Conservation (phyloP, 768 basidiomycete species). For the Pleurotus tuoliensis region DNA sequence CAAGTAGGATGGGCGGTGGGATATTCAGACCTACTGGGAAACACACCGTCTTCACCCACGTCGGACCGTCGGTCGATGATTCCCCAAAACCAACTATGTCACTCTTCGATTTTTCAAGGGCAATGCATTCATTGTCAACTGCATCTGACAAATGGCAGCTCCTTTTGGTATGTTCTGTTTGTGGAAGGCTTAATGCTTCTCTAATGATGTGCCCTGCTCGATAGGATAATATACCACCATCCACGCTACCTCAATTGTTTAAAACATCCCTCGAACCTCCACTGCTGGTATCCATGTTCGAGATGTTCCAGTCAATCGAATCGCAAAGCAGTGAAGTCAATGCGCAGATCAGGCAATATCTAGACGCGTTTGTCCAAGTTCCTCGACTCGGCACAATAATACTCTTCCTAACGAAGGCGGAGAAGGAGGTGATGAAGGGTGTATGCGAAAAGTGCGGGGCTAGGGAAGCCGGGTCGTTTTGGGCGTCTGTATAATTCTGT, state of each 20-base stretch:
- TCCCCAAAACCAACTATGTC: conserved; percentile 32
- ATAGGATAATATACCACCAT: conserved; percentile 49
- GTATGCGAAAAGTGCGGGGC: conserved; percentile 41
- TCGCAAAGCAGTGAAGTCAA: conserved; percentile 8
- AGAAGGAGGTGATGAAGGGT: conserved; percentile 45
- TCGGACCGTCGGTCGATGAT: background rate
- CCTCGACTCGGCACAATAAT: conserved; percentile 61
- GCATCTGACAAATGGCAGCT: conserved; percentile 52
- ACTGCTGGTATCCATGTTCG: conserved; percentile 54
- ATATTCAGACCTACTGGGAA: conserved; percentile 67
- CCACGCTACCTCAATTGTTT: conserved; percentile 57
- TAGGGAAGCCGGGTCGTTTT: conserved; percentile 3
- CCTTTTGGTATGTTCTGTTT: conserved; percentile 43
- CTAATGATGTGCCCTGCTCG: background rate
- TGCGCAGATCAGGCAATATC: conserved; percentile 33
- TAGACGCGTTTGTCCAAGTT: conserved; percentile 49
- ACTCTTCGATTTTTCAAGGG: conserved; percentile 59
- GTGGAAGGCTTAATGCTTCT: background rate
- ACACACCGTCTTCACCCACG: conserved; percentile 45
- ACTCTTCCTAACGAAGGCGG: conserved; percentile 55
- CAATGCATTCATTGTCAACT: conserved; percentile 46
- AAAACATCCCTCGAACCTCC: conserved; percentile 67
- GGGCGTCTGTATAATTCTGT: background rate
- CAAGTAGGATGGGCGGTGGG: conserved; percentile 57
- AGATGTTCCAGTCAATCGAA: conserved; percentile 38